These are phyloP conservation scores for Agastache rugosa DNA, from an alignment of 257 asterid genomes.

Conservation along the genomic window DNA sequence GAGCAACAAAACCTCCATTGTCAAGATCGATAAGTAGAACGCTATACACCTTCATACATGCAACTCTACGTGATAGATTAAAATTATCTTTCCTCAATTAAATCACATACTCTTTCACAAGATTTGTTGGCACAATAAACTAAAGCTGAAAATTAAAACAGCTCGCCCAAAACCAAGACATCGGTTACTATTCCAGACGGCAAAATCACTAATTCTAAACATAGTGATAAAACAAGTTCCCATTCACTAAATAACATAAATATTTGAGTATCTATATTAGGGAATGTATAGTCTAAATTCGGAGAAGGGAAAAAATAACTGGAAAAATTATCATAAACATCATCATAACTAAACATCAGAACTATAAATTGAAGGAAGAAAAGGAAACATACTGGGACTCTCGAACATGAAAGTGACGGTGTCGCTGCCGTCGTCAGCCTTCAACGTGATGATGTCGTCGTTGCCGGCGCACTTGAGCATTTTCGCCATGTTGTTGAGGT, in stretches of 20 bases:
- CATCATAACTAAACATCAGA: background rate
- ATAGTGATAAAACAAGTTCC: background rate
- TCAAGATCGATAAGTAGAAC: background rate
- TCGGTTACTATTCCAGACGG: background rate
- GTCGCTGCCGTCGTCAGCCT: constrained; percentile 73
- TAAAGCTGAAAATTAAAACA: background rate
- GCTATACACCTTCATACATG: background rate
- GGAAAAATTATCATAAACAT: too few species aligned
- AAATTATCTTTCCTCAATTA: background rate
- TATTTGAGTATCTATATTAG: background rate
- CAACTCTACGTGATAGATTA: background rate
- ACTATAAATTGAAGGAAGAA: background rate
- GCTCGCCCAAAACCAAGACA: background rate
- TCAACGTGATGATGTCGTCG: constrained; percentile 67
- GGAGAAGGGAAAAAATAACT: background rate
- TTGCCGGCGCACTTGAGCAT: constrained; percentile 70
- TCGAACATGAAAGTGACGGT: constrained; percentile 72
- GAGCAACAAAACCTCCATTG: too few species aligned
- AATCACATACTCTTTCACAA: background rate
- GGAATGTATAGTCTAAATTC: background rate
- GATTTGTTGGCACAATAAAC: background rate
- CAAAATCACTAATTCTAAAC: background rate
- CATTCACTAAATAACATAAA: background rate
- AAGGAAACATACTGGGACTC: constrained; percentile 56
- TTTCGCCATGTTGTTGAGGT: constrained; percentile 59